Evolutionary conservation across 768 basidiomycete genomes (phyloP), one percentile per base, ranked within the genome.

Genomic region (Naganishia friedmannii): DNA sequence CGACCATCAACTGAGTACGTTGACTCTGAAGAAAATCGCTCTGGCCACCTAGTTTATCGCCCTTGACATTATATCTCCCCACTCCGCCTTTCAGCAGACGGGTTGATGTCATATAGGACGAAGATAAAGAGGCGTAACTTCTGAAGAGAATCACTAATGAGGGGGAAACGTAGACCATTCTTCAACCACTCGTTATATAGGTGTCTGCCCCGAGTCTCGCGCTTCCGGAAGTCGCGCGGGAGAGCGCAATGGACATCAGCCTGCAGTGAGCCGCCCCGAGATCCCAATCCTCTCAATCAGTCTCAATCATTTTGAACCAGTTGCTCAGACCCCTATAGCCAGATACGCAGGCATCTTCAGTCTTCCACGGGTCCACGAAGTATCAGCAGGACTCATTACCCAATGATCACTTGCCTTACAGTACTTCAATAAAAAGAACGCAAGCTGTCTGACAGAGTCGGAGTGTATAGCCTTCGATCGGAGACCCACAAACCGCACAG

Each of bases 41-140:
- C 60, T 63, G 32, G 60, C 60, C 60, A 63, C 60, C 60, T 63
- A 63, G 60, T 63, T 63, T 63, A 63, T 63, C 60, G 37, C 60
- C 60, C 60, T 63, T 46, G 39, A 63, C 39, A 26, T 29, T 23
- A 17, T 45, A 26, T 63, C 60, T 3, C 34, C 32, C 60, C 60
- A 42, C 7, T 26, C 4, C 60, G 29, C 60, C 46, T 63, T 63
- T 31, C 60, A 63, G 60, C 37, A 28, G 42, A n/a, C 26, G 42
- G 60, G 21, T 63, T 37, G 42, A 17, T 13, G 37, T 45, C 39
- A 26, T 45, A 63, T 15, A 58, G 60, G 60, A 63, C 60, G 60
- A 63, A 45, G 60, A 63, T 63, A 63, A 63, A 63, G 60, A 42
- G 60, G 60, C 60, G 39, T 58, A 45, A 63, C 60, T 63, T 63